Percentiles rank a stretch among this genome's conserved stretches.
Evolutionary conservation across 1,139 yeast species (phyloP).

Genomic region (Geotrichum candidum): DNA sequence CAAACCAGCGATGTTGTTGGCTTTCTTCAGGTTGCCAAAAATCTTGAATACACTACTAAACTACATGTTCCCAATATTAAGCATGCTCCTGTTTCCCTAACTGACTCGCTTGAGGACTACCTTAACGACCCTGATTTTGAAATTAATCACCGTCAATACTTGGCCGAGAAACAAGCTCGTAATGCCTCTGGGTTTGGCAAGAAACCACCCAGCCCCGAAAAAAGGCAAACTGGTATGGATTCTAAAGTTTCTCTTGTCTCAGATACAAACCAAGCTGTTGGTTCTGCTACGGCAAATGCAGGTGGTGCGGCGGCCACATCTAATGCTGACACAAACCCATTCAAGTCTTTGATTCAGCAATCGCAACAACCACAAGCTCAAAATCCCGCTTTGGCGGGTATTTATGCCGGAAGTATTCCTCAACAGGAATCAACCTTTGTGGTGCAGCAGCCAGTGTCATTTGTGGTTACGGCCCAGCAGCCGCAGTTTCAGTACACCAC

Average conservation of each 20-base stretch:
- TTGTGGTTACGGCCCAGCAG: conserved; percentile 20
- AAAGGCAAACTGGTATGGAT: neutral
- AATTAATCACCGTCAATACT: conserved; percentile 66
- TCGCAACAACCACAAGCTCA: conserved; percentile 12
- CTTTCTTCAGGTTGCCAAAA: conserved; percentile 83
- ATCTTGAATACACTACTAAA: conserved; percentile 78
- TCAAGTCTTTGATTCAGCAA: conserved; percentile 17
- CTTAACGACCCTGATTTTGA: conserved; percentile 83
- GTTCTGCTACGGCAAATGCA: conserved; percentile 29
- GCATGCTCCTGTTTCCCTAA: conserved; percentile 93
- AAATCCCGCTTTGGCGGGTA: conserved; percentile 22
- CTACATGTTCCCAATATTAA: conserved; percentile 91
- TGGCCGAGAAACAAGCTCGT: conserved; percentile 53
- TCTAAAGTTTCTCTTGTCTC: conserved; percentile 10
- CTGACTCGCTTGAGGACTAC: conserved; percentile 82
- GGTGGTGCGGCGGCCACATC: conserved; percentile 28
- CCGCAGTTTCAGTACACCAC: conserved; percentile 21
- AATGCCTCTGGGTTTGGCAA: conserved; percentile 20
- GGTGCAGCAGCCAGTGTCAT: conserved; percentile 7
- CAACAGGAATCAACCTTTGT: conserved; percentile 19
- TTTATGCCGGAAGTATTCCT: conserved; percentile 23
- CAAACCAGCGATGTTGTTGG: conserved; percentile 84
- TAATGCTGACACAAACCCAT: conserved; percentile 26
- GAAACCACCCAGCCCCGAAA: conserved; percentile 8
- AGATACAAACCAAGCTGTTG: conserved; percentile 16